Conservation (phyloP, 805 yeast genomes). For the Starmerella etchellsii region DNA sequence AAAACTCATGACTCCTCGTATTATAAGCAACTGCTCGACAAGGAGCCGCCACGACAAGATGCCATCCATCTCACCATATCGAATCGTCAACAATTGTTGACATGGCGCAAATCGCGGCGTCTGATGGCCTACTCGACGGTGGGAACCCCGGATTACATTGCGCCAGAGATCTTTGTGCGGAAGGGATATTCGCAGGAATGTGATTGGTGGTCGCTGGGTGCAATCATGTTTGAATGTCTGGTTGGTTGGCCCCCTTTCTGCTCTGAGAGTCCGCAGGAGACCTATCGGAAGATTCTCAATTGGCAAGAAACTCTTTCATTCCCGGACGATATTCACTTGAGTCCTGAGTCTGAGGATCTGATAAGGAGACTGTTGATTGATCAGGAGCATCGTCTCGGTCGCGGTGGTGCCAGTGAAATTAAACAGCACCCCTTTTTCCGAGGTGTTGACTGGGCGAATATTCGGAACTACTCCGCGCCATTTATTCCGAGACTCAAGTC, state of each 20-base stretch:
- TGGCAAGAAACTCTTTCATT: constrained; percentile 81
- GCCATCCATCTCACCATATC: constrained; percentile 93
- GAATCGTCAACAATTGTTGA: constrained; percentile 85
- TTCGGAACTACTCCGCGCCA: constrained; percentile 81
- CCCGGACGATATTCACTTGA: constrained; percentile 83
- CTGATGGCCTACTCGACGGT: constrained; percentile 93
- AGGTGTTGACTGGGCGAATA: constrained; percentile 92
- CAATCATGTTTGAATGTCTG: constrained; percentile 90
- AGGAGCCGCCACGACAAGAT: constrained; percentile 41
- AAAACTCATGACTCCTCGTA: constrained; percentile 81
- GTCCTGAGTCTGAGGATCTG: constrained; percentile 80
- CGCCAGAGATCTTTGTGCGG: constrained; percentile 84
- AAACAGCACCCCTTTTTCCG: constrained; percentile 84
- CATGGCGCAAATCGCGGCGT: constrained; percentile 87
- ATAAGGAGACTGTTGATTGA: constrained; percentile 63
- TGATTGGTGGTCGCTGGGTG: constrained; percentile 97
- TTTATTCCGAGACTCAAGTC: constrained; percentile 84
- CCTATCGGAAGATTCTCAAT: constrained; percentile 78
- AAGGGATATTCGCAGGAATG: constrained; percentile 96
- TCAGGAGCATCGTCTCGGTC: constrained; percentile 69
- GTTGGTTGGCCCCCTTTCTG: constrained; percentile 98
- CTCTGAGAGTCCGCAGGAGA: constrained; percentile 87
- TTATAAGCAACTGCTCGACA: constrained; percentile 68
- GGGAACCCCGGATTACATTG: constrained; percentile 93
- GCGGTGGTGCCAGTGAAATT: constrained; percentile 87